Evolutionary conservation across 305 asterid species (phyloP).

Genomic region (Andrographis paniculata): DNA sequence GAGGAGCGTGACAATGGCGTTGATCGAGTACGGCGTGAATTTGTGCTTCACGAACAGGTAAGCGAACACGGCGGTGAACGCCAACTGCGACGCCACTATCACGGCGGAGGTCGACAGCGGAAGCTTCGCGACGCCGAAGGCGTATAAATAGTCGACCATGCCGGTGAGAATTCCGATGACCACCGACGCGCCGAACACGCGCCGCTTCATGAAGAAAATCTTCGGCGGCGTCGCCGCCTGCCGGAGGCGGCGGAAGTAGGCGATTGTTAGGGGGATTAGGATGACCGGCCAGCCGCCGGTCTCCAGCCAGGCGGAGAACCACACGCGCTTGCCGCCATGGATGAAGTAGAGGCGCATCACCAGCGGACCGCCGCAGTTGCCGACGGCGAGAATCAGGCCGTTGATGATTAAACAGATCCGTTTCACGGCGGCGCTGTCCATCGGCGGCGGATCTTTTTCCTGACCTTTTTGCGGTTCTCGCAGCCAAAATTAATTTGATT

Average conservation of each 20-base stretch:
- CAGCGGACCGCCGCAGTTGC: constrained; percentile 35
- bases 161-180: constrained; percentile 29
- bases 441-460: no score
- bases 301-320: constrained; percentile 33
- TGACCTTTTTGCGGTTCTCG: no score
- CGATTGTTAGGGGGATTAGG: constrained; percentile 26
- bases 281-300: constrained; percentile 39
- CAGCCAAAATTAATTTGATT: no score
- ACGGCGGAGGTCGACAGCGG: constrained; percentile 36
- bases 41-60: constrained; percentile 24
- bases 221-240: neutral
- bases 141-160: constrained; percentile 27
- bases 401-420: constrained; percentile 21
- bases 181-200: constrained; percentile 19
- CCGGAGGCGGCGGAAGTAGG: constrained; percentile 27
- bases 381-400: constrained; percentile 22
- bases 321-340: constrained; percentile 32
- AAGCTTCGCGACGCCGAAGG: constrained; percentile 29
- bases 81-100: constrained; percentile 29
- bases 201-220: constrained; percentile 20
- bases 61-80: constrained; percentile 31
- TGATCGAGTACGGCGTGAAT: constrained; percentile 28
- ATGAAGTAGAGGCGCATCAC: constrained; percentile 35
- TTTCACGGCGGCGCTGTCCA: constrained; percentile 13
- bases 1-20: constrained; percentile 26